Evolutionary conservation across 352 stramenopile genomes (phyloP), one percentile per base, ranked within the genome.

Genomic region (Phytophthora syringae): DNA sequence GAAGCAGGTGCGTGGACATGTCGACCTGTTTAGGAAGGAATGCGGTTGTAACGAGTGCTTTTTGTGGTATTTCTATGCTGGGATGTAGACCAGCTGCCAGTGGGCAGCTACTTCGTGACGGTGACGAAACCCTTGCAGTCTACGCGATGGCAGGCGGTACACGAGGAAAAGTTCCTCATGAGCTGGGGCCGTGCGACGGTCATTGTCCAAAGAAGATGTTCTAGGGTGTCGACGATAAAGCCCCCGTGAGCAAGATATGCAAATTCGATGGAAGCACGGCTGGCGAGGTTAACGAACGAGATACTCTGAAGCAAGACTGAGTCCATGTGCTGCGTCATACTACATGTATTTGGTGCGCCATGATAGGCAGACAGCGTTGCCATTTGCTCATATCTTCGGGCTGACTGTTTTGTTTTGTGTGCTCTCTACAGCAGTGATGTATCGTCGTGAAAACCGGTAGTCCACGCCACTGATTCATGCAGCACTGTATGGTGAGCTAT

Each of bases 151-250:
- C 79, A 87, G 67, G 74, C 64, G n/a, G 52, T 90, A 54, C 66
- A 76, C 15, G 81, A 90, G 60, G 79, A 78, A 24, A 88, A 86
- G 39, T 80, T 90, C 40, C 65, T 66, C 54, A 90, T 90, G 81
- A 90, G 81, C 50, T 90, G 81, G 81, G 81, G 79, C 5, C 74
- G 54, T 21, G 79, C 81, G 15, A 88, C 79, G 40, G 75, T 90
- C 36, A 83, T 88, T 52, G 54, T 90, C 28, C 81, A 90, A 56
- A 82, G 64, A 90, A 90, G 48, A 58, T 77, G 48, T 74, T 86
- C 28, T 90, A 62, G 60, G n/a, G 9, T 22, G n/a, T n/a, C n/a
- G n/a, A n/a, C n/a, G 60, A 48, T 10, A 5, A 47, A 62, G 40
- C 10, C 40, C 9, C 12, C 20, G 7, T n/a, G 10, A 32, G 7